phyloP scores from a whole-genome alignment of 129 eudicot genomes.

The Lactuca saligna region DNA sequence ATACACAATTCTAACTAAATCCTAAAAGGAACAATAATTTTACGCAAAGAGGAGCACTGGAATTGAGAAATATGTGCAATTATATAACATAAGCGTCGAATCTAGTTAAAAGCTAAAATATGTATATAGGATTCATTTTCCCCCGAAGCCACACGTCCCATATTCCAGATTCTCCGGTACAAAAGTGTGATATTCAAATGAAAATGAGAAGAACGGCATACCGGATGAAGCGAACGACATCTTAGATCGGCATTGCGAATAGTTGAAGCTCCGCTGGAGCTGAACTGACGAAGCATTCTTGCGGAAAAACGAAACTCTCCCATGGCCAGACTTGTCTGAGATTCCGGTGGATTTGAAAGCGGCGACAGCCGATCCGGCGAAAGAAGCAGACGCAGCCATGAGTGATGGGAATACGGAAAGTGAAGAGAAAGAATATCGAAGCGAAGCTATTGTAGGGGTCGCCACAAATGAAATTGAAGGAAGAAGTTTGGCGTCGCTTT shows the following conservation, averaged over 20 bases:
- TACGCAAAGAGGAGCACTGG: background rate
- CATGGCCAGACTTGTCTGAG: conserved; percentile 23
- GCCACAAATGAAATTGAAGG: conserved; percentile 10
- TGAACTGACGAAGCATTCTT: conserved; percentile 29
- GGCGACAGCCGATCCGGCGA: conserved; percentile 65
- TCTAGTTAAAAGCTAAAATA: background rate
- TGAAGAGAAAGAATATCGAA: conserved; percentile 28
- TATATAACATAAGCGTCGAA: conserved; percentile 12
- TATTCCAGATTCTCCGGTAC: background rate
- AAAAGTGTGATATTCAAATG: conserved; percentile 5
- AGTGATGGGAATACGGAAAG: conserved; percentile 21
- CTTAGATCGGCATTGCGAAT: conserved; percentile 45
- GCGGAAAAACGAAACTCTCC: conserved; percentile 22
- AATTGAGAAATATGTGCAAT: background rate
- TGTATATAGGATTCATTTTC: background rate
- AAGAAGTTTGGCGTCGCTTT: background rate
- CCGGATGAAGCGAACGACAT: conserved; percentile 49
- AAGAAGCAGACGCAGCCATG: conserved; percentile 51
- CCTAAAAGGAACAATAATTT: background rate
- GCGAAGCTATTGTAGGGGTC: conserved; percentile 16
- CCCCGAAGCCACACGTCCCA: background rate
- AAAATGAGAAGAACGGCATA: conserved; percentile 12
- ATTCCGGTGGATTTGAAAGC: conserved; percentile 43
- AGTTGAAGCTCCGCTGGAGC: conserved; percentile 24
- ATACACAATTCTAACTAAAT: conserved; percentile 5